Evolutionary conservation across 2,329 filamentous ascomycete genomes (phyloP).

Genomic region (Ophiostoma sp.): DNA sequence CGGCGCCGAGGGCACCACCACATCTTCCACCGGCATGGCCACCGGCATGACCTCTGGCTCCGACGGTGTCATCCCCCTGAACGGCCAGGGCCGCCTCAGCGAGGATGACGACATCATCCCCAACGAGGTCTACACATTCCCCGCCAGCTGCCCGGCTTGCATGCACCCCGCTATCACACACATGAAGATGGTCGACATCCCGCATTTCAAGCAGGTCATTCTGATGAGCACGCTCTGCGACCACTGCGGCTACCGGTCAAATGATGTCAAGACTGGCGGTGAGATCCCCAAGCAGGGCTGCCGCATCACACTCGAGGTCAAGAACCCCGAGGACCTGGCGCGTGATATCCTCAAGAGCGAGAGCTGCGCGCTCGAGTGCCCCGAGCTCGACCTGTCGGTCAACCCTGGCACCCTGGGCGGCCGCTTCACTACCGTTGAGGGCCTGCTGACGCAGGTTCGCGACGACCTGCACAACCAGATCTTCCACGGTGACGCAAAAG

Average conservation of each 20-base stretch:
- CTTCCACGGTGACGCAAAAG: slow-evolving; percentile 51
- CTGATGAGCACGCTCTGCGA: slow-evolving; percentile 93
- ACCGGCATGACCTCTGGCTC: slow-evolving; percentile 36
- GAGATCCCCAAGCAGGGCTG: slow-evolving; percentile 81
- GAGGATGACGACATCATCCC: slow-evolving; percentile 76
- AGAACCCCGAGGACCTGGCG: slow-evolving; percentile 65
- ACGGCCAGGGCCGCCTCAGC: slow-evolving; percentile 35
- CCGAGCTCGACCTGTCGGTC: slow-evolving; percentile 79
- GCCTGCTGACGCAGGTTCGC: slow-evolving; percentile 84
- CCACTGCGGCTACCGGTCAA: slow-evolving; percentile 86
- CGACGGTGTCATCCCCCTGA: slow-evolving; percentile 48
- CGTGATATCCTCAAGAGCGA: slow-evolving; percentile 96
- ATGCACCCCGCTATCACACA: slow-evolving; percentile 79
- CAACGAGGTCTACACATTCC: slow-evolving; percentile 89
- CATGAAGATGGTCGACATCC: slow-evolving; percentile 99
- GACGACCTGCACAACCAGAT: slow-evolving; percentile 84
- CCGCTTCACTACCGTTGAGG: slow-evolving; percentile 94
- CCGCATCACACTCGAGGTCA: slow-evolving; percentile 71
- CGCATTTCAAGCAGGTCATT: slow-evolving; percentile 95
- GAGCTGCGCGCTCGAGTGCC: slow-evolving; percentile 78
- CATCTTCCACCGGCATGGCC: slow-evolving; percentile 23
- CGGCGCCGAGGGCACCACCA: slow-evolving; percentile 38
- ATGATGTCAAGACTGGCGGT: slow-evolving; percentile 96
- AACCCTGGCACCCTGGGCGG: slow-evolving; percentile 92
- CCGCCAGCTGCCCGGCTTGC: slow-evolving; percentile 86